These are phyloP conservation scores for Pythium angustatum DNA, from an alignment of 352 stramenopile genomes.

Conservation along the genomic window DNA sequence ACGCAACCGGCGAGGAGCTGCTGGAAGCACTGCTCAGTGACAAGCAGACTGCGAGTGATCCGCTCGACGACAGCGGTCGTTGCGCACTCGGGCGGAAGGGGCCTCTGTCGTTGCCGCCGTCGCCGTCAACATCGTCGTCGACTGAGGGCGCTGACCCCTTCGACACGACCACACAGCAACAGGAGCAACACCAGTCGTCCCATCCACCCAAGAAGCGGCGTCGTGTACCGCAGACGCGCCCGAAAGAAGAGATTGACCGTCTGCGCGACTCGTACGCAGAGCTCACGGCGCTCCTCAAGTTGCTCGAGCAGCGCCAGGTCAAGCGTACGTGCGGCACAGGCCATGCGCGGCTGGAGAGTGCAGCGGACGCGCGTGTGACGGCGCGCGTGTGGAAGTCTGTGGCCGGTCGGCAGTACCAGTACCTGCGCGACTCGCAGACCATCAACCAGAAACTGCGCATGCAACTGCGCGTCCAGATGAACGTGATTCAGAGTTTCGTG, in stretches of 20 bases:
- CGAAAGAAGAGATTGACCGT: slow-evolving; percentile 16
- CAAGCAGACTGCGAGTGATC: background rate
- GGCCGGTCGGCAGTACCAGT: slow-evolving; percentile 14
- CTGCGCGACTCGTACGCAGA: slow-evolving; percentile 8
- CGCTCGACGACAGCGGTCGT: background rate
- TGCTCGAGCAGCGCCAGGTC: slow-evolving; percentile 8
- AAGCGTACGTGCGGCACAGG: background rate
- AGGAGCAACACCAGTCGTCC: background rate
- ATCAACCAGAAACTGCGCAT: slow-evolving; percentile 10
- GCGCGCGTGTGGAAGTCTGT: slow-evolving; percentile 6
- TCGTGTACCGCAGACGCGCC: slow-evolving; percentile 1
- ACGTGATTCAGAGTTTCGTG: slow-evolving; percentile 5
- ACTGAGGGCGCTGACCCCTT: background rate
- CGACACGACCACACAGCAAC: too few relatives aligned
- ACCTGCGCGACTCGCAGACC: slow-evolving; percentile 9
- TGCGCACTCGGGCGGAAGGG: background rate
- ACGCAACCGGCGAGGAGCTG: slow-evolving; percentile 14
- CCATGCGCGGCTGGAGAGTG: background rate
- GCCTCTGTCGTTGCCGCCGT: too few relatives aligned
- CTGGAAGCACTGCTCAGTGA: slow-evolving; percentile 17
- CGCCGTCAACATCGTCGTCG: slow-evolving; percentile 6
- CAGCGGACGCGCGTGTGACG: background rate
- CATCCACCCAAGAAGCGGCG: slow-evolving; percentile 1
- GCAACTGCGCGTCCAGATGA: slow-evolving; percentile 4
- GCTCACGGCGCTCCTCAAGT: background rate